Percentiles rank a stretch among this genome's conserved stretches.
Conservation (phyloP, 1,284 basidiomycete species). For the Irpex lacteus region DNA sequence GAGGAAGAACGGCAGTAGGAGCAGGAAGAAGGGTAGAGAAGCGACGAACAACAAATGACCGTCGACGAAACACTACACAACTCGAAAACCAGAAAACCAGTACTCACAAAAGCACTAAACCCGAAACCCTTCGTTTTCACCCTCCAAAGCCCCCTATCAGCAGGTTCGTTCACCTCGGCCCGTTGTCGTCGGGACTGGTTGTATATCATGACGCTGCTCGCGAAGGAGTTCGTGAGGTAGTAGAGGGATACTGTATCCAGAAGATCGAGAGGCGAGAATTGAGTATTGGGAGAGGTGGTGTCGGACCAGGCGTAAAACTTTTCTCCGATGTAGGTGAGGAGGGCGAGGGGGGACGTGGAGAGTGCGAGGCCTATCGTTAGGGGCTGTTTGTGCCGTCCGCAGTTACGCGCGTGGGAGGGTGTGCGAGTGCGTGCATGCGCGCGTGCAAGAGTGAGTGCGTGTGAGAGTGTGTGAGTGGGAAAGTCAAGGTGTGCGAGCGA, state of each 20-base stretch:
- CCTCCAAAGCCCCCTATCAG: not conserved
- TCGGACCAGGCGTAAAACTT: slow-evolving; percentile 15
- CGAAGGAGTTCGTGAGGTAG: slow-evolving; percentile 14
- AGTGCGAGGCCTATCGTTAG: slow-evolving; percentile 12
- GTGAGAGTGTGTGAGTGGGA: no score
- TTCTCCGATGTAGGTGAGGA: slow-evolving; percentile 16
- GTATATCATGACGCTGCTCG: slow-evolving; percentile 12
- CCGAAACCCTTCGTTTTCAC: not conserved
- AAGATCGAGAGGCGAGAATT: not conserved
- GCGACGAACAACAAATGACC: no score
- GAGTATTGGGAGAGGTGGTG: slow-evolving; percentile 1
- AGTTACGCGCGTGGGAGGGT: no score
- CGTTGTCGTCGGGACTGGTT: not conserved
- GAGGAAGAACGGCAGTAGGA: no score
- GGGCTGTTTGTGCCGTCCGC: slow-evolving; percentile 5
- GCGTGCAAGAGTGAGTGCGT: no score
- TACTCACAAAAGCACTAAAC: not conserved
- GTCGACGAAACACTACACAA: no score
- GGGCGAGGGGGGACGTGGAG: slow-evolving; percentile 13
- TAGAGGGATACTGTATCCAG: slow-evolving; percentile 14
- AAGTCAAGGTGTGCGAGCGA: no score
- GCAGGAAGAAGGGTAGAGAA: no score
- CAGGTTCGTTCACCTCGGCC: not conserved
- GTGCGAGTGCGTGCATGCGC: no score
- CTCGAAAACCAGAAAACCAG: no score